phyloP scores from a whole-genome alignment of 768 basidiomycete species.

The Boletus eberwhitei region DNA sequence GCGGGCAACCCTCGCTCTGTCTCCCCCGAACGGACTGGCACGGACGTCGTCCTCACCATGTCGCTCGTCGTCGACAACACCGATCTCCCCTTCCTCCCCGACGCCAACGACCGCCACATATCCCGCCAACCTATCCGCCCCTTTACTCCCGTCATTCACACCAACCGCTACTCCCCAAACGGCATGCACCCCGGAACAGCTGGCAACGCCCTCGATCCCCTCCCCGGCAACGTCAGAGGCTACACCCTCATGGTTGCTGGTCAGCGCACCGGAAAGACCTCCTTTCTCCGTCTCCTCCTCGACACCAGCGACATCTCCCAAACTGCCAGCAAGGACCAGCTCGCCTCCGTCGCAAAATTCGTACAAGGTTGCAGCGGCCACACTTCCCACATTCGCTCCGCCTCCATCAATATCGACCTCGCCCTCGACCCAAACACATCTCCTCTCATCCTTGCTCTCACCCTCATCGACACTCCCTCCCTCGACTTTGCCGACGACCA shows the following conservation, averaged over 20 bases:
- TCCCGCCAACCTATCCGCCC: slow-evolving; percentile 25
- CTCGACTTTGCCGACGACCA: slow-evolving; percentile 69
- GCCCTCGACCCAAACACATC: slow-evolving; percentile 46
- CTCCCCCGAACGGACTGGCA: slow-evolving; percentile 47
- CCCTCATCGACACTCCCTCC: slow-evolving; percentile 80
- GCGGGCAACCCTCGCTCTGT: slow-evolving; percentile 51
- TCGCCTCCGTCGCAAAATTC: slow-evolving; percentile 77
- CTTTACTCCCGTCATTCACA: slow-evolving; percentile 25
- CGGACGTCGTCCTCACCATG: slow-evolving; percentile 36
- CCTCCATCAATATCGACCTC: slow-evolving; percentile 68
- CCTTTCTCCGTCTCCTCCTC: slow-evolving; percentile 80
- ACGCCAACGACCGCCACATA: slow-evolving; percentile 36
- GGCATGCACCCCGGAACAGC: slow-evolving; percentile 29
- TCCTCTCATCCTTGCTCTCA: slow-evolving; percentile 54
- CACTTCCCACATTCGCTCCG: slow-evolving; percentile 68
- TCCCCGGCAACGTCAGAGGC: slow-evolving; percentile 30
- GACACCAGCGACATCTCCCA: slow-evolving; percentile 72
- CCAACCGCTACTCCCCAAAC: slow-evolving; percentile 24
- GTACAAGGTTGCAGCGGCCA: slow-evolving; percentile 71
- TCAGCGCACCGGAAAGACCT: slow-evolving; percentile 80
- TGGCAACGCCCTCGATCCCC: slow-evolving; percentile 26
- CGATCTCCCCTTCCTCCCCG: slow-evolving; percentile 49
- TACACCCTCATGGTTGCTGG: slow-evolving; percentile 82
- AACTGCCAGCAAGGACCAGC: slow-evolving; percentile 66
- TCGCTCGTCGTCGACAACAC: slow-evolving; percentile 57